Conservation (phyloP, 768 basidiomycete genomes). For the Calvatia gigantea region DNA sequence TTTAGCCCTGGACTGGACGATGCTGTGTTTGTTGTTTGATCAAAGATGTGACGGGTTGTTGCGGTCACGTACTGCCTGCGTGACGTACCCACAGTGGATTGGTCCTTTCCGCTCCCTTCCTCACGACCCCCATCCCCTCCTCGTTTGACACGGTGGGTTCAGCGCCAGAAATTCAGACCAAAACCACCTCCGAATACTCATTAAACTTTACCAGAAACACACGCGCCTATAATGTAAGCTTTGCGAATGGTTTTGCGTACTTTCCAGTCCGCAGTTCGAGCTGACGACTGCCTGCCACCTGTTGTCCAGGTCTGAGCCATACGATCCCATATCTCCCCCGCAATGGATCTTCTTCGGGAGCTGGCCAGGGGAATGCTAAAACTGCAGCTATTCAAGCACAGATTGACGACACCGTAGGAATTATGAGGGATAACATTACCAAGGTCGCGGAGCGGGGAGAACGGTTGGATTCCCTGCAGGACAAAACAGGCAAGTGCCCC, state of each 20-base stretch:
- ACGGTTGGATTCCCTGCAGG: slow-evolving; percentile 88
- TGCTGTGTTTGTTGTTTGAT: background rate
- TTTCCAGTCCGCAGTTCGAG: background rate
- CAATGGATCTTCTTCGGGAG: slow-evolving; percentile 60
- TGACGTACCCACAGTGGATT: slow-evolving; percentile 7
- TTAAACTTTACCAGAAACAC: slow-evolving; percentile 21
- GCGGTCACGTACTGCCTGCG: slow-evolving; percentile 1
- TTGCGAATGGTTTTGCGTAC: background rate
- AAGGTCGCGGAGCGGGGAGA: slow-evolving; percentile 96
- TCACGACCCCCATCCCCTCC: slow-evolving; percentile 19
- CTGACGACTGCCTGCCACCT: slow-evolving; percentile 10
- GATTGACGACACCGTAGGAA: slow-evolving; percentile 94
- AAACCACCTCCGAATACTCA: background rate
- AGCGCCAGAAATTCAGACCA: background rate
- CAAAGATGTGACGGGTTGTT: slow-evolving; percentile 2
- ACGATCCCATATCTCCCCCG: slow-evolving; percentile 98
- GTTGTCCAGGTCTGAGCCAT: slow-evolving; percentile 84
- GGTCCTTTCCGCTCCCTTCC: background rate
- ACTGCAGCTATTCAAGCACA: slow-evolving; percentile 96
- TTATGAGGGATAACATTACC: slow-evolving; percentile 98
- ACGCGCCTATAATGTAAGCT: slow-evolving; percentile 37
- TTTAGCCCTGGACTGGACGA: background rate
- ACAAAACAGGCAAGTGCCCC: slow-evolving; percentile 85
- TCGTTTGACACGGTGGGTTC: slow-evolving; percentile 40
- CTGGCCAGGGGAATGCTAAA: slow-evolving; percentile 62